These are phyloP conservation scores for Proliferodiscus dingleyae DNA, from an alignment of 2,329 filamentous ascomycete genomes.

Conservation along the genomic window DNA sequence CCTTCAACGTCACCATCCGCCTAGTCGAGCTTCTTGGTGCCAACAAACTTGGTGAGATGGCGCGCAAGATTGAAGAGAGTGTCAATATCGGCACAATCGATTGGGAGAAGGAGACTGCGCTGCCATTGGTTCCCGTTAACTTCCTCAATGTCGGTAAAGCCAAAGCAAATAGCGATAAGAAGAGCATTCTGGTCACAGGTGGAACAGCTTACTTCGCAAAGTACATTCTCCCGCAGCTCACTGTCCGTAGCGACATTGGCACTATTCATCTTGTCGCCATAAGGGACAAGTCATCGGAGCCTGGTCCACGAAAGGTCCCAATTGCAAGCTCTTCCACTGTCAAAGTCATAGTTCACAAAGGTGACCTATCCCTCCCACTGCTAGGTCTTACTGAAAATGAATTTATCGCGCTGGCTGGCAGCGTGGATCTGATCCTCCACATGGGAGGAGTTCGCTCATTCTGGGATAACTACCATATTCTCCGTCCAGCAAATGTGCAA, in stretches of 20 bases:
- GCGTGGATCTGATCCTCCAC: constrained; percentile 47
- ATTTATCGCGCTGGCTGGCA: constrained; percentile 34
- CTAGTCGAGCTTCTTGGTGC: not conserved
- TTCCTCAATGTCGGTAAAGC: too few species aligned
- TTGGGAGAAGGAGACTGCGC: not conserved
- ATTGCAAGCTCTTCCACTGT: not conserved
- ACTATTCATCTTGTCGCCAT: too few species aligned
- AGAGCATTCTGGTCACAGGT: constrained; percentile 32
- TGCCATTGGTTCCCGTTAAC: not conserved
- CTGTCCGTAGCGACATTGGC: too few species aligned
- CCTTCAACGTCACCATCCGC: not conserved
- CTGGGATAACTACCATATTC: constrained; percentile 32
- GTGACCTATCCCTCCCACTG: not conserved
- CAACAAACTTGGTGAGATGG: not conserved
- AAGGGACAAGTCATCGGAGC: too few species aligned
- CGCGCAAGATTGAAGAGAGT: not conserved
- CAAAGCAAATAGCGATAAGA: not conserved
- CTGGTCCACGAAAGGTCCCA: not conserved
- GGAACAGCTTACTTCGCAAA: constrained; percentile 36
- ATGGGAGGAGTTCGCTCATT: constrained; percentile 38
- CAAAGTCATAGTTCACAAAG: not conserved
- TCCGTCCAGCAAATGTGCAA: constrained; percentile 32
- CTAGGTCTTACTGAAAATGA: not conserved
- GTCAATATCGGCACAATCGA: not conserved
- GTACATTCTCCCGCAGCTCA: constrained; percentile 4